Conservation (phyloP, 169 alveolate genomes). For the Plasmodium vinckei region DNA sequence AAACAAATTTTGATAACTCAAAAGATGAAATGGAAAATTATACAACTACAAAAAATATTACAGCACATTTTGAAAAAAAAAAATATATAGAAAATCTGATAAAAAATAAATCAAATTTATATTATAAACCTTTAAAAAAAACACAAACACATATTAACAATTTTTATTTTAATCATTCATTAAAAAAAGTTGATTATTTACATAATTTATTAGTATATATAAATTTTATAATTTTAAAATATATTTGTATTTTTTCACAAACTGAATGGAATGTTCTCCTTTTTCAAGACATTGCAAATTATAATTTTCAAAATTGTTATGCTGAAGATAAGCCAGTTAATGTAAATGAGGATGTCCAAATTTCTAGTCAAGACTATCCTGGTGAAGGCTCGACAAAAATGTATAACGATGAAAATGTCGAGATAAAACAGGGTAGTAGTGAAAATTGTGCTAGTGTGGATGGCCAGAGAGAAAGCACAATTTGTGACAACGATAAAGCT, state of each 20-base stretch:
- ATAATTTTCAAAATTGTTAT: background rate
- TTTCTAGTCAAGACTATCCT: no score
- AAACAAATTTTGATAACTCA: background rate
- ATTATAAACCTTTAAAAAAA: background rate
- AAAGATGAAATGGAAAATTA: background rate
- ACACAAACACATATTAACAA: background rate
- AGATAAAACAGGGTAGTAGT: no score
- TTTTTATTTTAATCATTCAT: constrained; percentile 38
- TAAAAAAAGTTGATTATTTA: constrained; percentile 43
- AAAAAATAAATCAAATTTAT: constrained; percentile 32
- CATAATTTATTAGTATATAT: constrained; percentile 47
- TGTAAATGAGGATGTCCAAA: no score
- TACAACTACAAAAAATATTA: background rate
- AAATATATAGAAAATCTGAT: constrained; percentile 41
- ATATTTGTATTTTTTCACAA: constrained; percentile 38
- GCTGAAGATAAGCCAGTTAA: no score
- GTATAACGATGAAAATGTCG: no score
- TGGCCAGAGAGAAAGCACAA: no score
- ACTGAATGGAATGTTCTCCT: constrained; percentile 50
- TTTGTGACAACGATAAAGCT: no score
- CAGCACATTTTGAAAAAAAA: background rate
- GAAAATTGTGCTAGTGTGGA: no score
- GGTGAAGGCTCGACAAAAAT: no score
- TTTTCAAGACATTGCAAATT: constrained; percentile 27
- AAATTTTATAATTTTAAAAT: constrained; percentile 45